Conservation (phyloP, 306 rosid species). For the Lathyrus oleraceus region DNA sequence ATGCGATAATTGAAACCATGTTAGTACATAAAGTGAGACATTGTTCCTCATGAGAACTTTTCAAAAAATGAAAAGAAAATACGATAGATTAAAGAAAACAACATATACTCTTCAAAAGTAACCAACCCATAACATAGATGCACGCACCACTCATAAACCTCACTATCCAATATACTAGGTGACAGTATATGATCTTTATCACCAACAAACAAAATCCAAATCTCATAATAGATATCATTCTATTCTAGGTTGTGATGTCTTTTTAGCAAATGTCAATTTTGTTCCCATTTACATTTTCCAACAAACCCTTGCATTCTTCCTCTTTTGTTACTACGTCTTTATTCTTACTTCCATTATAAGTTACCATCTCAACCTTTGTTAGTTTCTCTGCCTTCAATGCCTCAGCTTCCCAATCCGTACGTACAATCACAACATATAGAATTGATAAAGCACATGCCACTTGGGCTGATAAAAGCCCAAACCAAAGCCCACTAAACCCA, state of each 20-base stretch:
- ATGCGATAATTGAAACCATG: background rate
- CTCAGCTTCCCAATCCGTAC: conserved; percentile 90
- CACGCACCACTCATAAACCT: background rate
- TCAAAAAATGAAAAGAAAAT: conserved; percentile 14
- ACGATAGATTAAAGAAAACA: background rate
- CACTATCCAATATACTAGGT: background rate
- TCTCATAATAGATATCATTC: conserved; percentile 22
- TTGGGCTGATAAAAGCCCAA: conserved; percentile 86
- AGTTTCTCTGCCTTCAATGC: conserved; percentile 66
- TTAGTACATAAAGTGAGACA: conserved; percentile 2
- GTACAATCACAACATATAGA: conserved; percentile 57
- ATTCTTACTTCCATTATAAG: conserved; percentile 15
- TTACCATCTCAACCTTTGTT: conserved; percentile 43
- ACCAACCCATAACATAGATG: background rate
- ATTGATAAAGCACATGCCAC: conserved; percentile 74
- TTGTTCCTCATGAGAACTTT: background rate
- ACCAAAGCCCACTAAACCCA: conserved; percentile 90
- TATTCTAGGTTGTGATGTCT: background rate
- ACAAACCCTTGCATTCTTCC: conserved; percentile 52
- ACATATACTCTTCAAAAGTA: background rate
- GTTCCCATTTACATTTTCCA: conserved; percentile 44
- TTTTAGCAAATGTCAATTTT: conserved; percentile 41
- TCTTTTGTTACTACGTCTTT: conserved; percentile 18
- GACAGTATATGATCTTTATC: background rate
- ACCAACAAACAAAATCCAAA: conserved; percentile 8